phyloP scores from a whole-genome alignment of 2,329 filamentous ascomycete species.

The Pseudocercospora musae region DNA sequence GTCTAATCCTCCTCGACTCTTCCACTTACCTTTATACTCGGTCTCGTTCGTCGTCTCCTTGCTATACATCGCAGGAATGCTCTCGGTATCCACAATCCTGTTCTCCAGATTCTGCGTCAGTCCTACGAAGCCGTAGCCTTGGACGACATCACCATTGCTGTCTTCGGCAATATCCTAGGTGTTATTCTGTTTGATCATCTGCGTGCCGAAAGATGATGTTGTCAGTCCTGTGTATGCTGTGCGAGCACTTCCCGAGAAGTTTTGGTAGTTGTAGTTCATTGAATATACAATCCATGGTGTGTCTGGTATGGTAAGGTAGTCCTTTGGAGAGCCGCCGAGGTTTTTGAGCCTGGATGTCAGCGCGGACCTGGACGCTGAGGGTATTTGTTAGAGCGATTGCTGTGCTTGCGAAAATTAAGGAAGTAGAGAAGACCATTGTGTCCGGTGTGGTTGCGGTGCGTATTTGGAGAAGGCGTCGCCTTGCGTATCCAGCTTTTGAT shows the following conservation, averaged over 20 bases:
- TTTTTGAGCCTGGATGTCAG: neutral
- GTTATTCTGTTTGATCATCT: constrained; percentile 40
- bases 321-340: constrained; percentile 17
- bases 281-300: constrained; percentile 47
- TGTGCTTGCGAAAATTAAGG: too few relatives aligned
- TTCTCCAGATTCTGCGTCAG: constrained; percentile 44
- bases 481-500: neutral
- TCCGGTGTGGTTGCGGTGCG: neutral
- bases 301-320: constrained; percentile 36
- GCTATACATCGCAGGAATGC: constrained; percentile 41
- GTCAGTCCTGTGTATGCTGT: constrained; percentile 39
- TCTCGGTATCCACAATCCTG: constrained; percentile 38
- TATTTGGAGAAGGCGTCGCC: too few relatives aligned
- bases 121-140: constrained; percentile 47
- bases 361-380: neutral
- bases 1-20: neutral
- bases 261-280: constrained; percentile 45
- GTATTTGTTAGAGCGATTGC: too few relatives aligned
- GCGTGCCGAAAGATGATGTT: constrained; percentile 30
- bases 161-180: constrained; percentile 41
- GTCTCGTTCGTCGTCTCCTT: constrained; percentile 43
- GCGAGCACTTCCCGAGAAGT: constrained; percentile 41
- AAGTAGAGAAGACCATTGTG: neutral
- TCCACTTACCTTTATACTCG: constrained; percentile 35
- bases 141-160: constrained; percentile 39